These are phyloP conservation scores for Pseudocercospora ulei DNA, from an alignment of 2,329 filamentous ascomycete genomes.

Conservation along the genomic window DNA sequence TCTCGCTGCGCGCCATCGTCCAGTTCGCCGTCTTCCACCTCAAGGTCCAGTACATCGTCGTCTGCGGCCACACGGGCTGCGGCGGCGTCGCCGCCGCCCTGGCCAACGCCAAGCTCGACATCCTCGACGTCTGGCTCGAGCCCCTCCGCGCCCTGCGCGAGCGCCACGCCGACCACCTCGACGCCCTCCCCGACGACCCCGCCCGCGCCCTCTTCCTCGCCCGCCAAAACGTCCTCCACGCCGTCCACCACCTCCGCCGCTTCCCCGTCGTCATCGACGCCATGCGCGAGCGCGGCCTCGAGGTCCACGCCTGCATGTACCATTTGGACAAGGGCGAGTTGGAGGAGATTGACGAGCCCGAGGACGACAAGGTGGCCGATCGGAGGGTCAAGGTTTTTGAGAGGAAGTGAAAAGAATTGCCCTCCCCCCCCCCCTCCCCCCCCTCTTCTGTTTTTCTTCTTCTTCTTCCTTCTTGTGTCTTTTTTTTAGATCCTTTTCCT, in stretches of 20 bases:
- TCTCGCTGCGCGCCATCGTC: conserved; percentile 65
- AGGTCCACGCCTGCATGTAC: conserved; percentile 70
- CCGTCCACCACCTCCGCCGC: conserved; percentile 57
- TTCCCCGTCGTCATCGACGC: conserved; percentile 62
- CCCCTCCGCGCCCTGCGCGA: conserved; percentile 48
- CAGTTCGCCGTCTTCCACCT: conserved; percentile 68
- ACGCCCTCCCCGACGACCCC: conserved; percentile 38
- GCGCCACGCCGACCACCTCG: conserved; percentile 45
- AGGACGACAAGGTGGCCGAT: conserved; percentile 27
- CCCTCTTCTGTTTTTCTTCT: too few relatives aligned
- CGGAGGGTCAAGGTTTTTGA: conserved; percentile 25
- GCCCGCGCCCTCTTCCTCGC: conserved; percentile 54
- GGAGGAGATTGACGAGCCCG: conserved; percentile 38
- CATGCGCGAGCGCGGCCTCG: conserved; percentile 57
- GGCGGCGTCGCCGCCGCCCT: conserved; percentile 50
- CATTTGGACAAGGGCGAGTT: conserved; percentile 52
- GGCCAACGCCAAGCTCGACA: conserved; percentile 49
- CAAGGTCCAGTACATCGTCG: conserved; percentile 54
- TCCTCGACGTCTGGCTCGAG: conserved; percentile 53
- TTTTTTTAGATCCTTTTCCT: too few relatives aligned
- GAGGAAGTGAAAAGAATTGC: conserved; percentile 17
- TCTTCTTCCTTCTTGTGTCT: too few relatives aligned
- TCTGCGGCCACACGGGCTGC: conserved; percentile 54
- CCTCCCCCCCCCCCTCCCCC: too few relatives aligned
- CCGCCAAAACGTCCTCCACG: conserved; percentile 65